A percentile compares a stretch with the other conserved stretches of the same genome.
These are phyloP conservation scores for Thielaviopsis musarum DNA, from an alignment of 2,329 filamentous ascomycete genomes.

Conservation along the genomic window DNA sequence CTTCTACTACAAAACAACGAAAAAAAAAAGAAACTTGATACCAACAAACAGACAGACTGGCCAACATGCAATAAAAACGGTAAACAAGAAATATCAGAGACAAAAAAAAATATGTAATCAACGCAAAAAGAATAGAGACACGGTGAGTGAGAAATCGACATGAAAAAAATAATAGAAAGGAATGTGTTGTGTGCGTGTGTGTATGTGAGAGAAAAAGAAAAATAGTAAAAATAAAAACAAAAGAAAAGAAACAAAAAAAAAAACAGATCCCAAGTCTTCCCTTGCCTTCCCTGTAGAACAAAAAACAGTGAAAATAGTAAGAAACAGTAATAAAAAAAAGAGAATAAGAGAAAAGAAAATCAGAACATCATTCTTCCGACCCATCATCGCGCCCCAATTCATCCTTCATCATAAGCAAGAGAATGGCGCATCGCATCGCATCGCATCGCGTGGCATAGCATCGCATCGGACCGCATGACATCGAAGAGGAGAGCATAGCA, in stretches of 20 bases:
- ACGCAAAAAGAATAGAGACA: too few species aligned
- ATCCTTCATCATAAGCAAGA: constrained; percentile 4
- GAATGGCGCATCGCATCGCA: not conserved
- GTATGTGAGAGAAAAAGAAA: constrained; percentile 3
- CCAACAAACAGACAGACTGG: too few species aligned
- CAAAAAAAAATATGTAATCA: too few species aligned
- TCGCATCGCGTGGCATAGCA: not conserved
- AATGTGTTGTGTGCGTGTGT: too few species aligned
- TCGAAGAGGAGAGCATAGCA: constrained; percentile 16
- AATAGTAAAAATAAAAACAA: constrained; percentile 9
- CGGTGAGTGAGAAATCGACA: not conserved
- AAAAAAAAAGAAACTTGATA: too few species aligned
- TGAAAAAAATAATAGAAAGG: constrained; percentile 6
- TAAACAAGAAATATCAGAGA: too few species aligned
- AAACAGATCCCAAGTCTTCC: constrained; percentile 16
- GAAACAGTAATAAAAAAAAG: too few species aligned
- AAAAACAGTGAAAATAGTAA: constrained; percentile 5
- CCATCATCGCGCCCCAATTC: not conserved
- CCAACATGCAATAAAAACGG: too few species aligned
- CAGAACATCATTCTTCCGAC: constrained; percentile 1
- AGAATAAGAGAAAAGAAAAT: constrained; percentile 18
- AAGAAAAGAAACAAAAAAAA: constrained; percentile 15
- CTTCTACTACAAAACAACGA: too few species aligned
- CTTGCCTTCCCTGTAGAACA: constrained; percentile 2
- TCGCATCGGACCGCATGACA: not conserved